phyloP scores from a whole-genome alignment of 163 green algal species.

The Chlamydomonas reinhardtii region DNA sequence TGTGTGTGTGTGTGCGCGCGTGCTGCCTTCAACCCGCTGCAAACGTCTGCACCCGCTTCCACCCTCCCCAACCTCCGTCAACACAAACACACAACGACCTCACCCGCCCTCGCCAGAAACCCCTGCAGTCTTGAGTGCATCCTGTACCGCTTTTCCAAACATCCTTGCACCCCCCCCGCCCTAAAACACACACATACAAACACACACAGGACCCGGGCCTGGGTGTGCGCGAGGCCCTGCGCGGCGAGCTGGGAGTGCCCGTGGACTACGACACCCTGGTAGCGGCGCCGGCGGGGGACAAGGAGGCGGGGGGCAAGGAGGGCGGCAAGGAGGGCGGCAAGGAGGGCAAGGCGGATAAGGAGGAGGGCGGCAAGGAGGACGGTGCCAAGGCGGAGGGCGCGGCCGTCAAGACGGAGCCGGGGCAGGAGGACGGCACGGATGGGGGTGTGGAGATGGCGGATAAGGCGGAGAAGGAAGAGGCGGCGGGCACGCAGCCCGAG shows the following conservation, averaged over 20 bases:
- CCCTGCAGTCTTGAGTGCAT: no score
- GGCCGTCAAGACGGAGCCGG: neutral
- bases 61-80: no score
- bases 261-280: slow-evolving; percentile 45
- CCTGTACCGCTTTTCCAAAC: no score
- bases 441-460: neutral
- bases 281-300: neutral
- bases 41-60: no score
- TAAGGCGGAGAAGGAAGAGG: neutral
- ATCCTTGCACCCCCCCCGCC: no score
- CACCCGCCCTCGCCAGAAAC: no score
- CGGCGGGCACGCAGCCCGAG: neutral
- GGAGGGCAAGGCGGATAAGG: neutral
- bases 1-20: no score
- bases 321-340: neutral
- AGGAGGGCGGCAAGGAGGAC: neutral
- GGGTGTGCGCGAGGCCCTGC: slow-evolving; percentile 38
- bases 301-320: neutral
- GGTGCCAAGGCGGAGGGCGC: neutral
- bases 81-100: no score
- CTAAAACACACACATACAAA: no score
- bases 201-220: slow-evolving; percentile 32
- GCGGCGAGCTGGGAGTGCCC: slow-evolving; percentile 54
- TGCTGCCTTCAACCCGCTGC: no score
- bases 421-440: neutral